A percentile compares a stretch with the other conserved stretches of the same genome.
Conservation (phyloP, 148 eudicot genomes). For the Selenicereus undatus region DNA sequence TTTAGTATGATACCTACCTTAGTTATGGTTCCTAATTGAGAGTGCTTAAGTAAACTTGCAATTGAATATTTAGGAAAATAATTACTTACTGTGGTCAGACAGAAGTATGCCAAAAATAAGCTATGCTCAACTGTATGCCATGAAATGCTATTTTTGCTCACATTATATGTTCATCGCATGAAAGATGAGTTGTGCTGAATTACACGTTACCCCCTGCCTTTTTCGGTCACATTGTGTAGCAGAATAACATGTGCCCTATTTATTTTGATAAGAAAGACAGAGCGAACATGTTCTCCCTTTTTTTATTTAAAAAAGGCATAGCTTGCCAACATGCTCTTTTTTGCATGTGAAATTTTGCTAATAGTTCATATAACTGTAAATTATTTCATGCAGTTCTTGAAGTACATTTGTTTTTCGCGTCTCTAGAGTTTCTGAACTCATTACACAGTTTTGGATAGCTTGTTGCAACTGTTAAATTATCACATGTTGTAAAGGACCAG, state of each 20-base stretch:
- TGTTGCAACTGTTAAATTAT: neutral
- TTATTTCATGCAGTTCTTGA: neutral
- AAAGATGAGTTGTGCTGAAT: no score
- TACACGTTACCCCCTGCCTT: no score
- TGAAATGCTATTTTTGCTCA: neutral
- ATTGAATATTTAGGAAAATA: neutral
- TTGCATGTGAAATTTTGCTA: neutral
- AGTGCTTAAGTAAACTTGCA: neutral
- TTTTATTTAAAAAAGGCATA: no score
- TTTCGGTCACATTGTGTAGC: no score
- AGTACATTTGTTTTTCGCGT: neutral
- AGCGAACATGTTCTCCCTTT: no score
- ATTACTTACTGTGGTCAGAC: neutral
- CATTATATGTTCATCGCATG: no score
- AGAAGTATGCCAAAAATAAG: neutral
- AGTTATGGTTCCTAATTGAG: neutral
- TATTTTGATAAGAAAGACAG: no score
- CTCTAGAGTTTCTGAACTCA: no score
- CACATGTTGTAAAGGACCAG: neutral
- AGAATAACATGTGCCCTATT: no score
- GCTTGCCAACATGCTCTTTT: no score
- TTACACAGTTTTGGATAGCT: neutral
- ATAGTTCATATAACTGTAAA: neutral
- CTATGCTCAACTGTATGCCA: neutral
- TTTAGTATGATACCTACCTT: neutral